Base-by-base conservation (phyloP, 2,329 filamentous ascomycete species). In the Neopestalotiopsis sp. region DNA sequence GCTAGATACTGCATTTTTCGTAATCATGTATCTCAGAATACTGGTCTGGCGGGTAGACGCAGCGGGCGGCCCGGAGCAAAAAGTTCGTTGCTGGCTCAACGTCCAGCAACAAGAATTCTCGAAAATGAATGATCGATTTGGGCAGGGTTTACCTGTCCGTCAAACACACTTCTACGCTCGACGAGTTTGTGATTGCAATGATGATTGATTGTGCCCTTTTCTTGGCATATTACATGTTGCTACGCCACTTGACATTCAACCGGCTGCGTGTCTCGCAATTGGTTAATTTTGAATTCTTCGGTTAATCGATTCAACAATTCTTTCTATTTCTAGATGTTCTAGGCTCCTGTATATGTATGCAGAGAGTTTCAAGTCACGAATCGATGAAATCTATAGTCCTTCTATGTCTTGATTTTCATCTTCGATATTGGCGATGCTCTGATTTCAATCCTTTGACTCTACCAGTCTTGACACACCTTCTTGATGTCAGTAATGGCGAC, bases 401-500 rank as follows among this genome's bases (percentile, higher is more conserved):
- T 34, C 24, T 28, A 60, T n/a, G 10, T 60, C 57, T 32, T 4
- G 20, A 34, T n/a, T 28, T 24, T 30, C 57, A 32, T 20, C 17
- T 20, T 17, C 17, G n/a, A 34, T 34, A 4, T 30, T 59, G 57
- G 14, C 20, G 4, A 30, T 14, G 14, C 14, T 24, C 14, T 59
- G 9, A 17, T 24, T 12, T 7, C 5, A 34, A 12, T n/a, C 12
- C 6, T 34, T 7, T 40, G 20, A 10, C 3, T 40, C 59, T 34
- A 62, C 59, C 28, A n/a, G 17, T 34, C 24, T n/a, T 59, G 59
- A 20, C 59, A 62, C 5, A 64, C 61, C 38, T 49, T 73, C 75
- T 60, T 67, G 30, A 67, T 42, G 24, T 59, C 38, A 14, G 32
- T 12, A 13, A 89, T 63, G 2, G 82, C 70, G 20, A 89, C 82